Base-by-base conservation (phyloP, 2,329 filamentous ascomycete species). In the Drechslerella dactyloides region DNA sequence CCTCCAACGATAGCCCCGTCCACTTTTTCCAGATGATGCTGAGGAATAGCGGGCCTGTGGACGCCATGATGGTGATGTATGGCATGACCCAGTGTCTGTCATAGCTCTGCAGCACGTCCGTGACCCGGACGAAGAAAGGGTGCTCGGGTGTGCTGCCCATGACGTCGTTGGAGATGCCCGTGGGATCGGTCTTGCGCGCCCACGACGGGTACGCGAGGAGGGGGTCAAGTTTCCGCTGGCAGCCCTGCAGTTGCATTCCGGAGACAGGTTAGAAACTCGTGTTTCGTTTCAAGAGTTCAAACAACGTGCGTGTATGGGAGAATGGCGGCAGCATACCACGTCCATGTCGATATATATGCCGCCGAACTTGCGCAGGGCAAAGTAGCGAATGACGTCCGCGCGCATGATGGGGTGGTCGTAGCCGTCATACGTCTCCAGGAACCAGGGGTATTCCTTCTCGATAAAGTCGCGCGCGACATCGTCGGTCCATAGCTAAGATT, bases 261-360 rank as follows among this genome's bases (percentile, higher is more conserved):
- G 7, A 4, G 19, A 19, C 8, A 10, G 19, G 23, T 51, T 11
- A 50, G 27, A 53, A 23, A 69, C 10, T 13, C 19, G 23, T 46
- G 48, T 50, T 46, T 54, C 27, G 27, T 33, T 42, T 42, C n/a
- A 42, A 48, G 44, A 21, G 8, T 3, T 23, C 21, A 21, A 23
- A 6, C 44, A 2, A 21, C n/a, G n/a, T n/a, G n/a, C n/a, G 4
- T 33, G 3, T 8, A 33, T 33, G 27, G 17, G 19, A 21, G 54
- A 53, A 17, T 7, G 42, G 11, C 53, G 23, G 30, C n/a, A 44
- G 78, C 84, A 50, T 79, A 85, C 84, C 79, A 87, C 87, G 79
- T 94, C 90, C 53, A 93, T 81, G 77, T 94, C 90, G 75, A 93
- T 87, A 79, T 93, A 93, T 63, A 91, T 87, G 44, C 90, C 90